Percentiles rank a stretch among this genome's conserved stretches.
Conservation (phyloP, 2,329 filamentous ascomycete species). For the Beauveria caledonica region DNA sequence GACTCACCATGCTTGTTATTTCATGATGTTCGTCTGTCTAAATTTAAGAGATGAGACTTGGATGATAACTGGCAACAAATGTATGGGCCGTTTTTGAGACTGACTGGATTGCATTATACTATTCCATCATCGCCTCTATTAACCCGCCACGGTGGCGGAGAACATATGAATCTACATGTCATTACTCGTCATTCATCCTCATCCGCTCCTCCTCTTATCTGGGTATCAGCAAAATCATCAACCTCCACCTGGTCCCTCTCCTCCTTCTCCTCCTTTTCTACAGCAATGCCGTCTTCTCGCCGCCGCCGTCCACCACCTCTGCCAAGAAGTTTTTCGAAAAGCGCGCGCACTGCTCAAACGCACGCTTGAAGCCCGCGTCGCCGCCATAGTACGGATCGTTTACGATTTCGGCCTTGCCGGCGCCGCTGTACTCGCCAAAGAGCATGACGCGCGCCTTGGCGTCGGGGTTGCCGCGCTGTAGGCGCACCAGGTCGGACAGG, state of each 20-base stretch:
- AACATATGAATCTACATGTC: too few species aligned
- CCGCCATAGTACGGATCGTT: conserved; percentile 92
- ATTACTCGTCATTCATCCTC: too few species aligned
- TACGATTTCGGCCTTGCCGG: conserved; percentile 60
- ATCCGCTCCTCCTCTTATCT: neutral
- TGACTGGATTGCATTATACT: too few species aligned
- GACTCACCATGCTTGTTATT: too few species aligned
- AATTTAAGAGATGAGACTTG: too few species aligned
- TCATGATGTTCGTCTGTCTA: too few species aligned
- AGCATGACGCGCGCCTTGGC: conserved; percentile 62
- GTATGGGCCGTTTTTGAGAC: too few species aligned
- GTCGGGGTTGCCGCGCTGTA: conserved; percentile 49
- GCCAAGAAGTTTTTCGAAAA: conserved; percentile 72
- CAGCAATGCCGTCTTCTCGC: conserved; percentile 12
- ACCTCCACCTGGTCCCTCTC: too few species aligned
- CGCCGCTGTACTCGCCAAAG: conserved; percentile 75
- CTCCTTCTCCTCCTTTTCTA: neutral
- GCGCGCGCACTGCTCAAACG: conserved; percentile 74
- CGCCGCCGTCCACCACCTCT: conserved; percentile 34
- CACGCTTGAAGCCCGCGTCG: conserved; percentile 67
- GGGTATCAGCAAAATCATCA: neutral
- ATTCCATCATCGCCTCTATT: too few species aligned
- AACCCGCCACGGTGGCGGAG: too few species aligned
- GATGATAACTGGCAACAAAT: too few species aligned
- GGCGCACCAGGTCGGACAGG: conserved; percentile 57